phyloP scores from a whole-genome alignment of 2,329 filamentous ascomycete genomes.

The Pseudogymnoascus sp. region DNA sequence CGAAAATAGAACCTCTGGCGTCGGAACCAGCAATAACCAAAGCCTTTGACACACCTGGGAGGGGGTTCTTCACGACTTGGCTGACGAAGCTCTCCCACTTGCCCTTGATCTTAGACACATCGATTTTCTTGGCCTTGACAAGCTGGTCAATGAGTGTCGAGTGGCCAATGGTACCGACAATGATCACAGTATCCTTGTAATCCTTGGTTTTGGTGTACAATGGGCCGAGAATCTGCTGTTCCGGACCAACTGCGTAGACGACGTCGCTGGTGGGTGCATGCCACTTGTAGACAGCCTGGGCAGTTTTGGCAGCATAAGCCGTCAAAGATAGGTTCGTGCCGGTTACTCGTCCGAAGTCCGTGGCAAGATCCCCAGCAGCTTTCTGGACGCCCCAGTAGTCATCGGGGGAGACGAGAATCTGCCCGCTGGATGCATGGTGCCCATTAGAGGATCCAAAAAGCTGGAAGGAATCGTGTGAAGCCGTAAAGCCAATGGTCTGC shows the following conservation, averaged over 20 bases:
- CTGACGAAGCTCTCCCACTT: conserved; percentile 64
- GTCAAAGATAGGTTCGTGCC: conserved; percentile 49
- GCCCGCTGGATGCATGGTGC: conserved; percentile 29
- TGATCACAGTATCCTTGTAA: conserved; percentile 38
- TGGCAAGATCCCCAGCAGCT: conserved; percentile 56
- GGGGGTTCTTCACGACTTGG: conserved; percentile 46
- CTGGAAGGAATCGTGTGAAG: conserved; percentile 14
- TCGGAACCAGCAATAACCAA: conserved; percentile 62
- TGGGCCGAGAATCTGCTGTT: conserved; percentile 37
- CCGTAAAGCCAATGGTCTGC: conserved; percentile 35
- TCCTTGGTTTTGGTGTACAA: conserved; percentile 33
- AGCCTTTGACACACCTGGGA: conserved; percentile 46
- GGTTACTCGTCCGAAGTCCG: conserved; percentile 63
- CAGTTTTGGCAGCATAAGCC: conserved; percentile 16
- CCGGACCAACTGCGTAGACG: conserved; percentile 33
- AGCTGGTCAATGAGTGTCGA: conserved; percentile 53
- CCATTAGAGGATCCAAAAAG: not conserved
- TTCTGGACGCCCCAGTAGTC: conserved; percentile 63
- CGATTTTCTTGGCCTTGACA: conserved; percentile 44
- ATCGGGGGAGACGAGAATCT: conserved; percentile 46
- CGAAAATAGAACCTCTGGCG: conserved; percentile 57
- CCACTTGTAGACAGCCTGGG: not conserved
- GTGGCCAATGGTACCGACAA: conserved; percentile 59
- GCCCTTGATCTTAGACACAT: conserved; percentile 47
- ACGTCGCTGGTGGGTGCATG: not conserved